Evolutionary conservation across 2,329 filamentous ascomycete genomes (phyloP).

Genomic region (Aureobasidium sp.): DNA sequence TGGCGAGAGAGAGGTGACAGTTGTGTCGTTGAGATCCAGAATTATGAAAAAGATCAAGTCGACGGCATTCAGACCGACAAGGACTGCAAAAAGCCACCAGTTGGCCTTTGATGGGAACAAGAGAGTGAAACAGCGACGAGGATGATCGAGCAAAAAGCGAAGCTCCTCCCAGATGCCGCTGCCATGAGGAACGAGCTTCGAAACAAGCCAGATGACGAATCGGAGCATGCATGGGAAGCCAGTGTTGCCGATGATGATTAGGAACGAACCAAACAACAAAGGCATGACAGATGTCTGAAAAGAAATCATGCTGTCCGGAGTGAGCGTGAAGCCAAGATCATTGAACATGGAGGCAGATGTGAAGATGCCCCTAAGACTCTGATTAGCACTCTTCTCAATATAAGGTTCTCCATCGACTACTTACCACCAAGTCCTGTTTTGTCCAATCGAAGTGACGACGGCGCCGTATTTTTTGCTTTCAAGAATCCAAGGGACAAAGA

Average conservation of each 20-base stretch:
- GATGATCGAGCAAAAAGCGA: conserved; percentile 84
- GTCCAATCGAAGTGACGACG: conserved; percentile 53
- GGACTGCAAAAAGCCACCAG: conserved; percentile 90
- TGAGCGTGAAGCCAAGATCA: conserved; percentile 88
- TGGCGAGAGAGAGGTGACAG: conserved; percentile 59
- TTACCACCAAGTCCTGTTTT: conserved; percentile 72
- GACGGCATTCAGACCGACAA: conserved; percentile 71
- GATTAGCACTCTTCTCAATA: background rate
- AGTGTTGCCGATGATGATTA: conserved; percentile 92
- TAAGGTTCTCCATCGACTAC: conserved; percentile 13
- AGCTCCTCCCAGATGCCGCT: conserved; percentile 83
- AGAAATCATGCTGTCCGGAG: conserved; percentile 85
- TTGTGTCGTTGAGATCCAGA: conserved; percentile 69
- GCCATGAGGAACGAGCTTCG: conserved; percentile 55
- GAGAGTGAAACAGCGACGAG: conserved; percentile 89
- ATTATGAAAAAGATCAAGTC: conserved; percentile 89
- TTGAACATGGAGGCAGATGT: conserved; percentile 84
- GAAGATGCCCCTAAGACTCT: conserved; percentile 58
- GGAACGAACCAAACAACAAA: conserved; percentile 68
- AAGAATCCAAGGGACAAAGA: conserved; percentile 73
- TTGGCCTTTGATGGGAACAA: conserved; percentile 84
- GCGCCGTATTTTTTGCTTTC: conserved; percentile 53
- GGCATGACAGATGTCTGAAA: conserved; percentile 72
- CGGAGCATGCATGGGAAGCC: conserved; percentile 92
- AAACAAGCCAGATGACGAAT: conserved; percentile 78